Base-by-base conservation (phyloP, 2,329 filamentous ascomycete genomes). In the Arthrobotrys iridis region DNA sequence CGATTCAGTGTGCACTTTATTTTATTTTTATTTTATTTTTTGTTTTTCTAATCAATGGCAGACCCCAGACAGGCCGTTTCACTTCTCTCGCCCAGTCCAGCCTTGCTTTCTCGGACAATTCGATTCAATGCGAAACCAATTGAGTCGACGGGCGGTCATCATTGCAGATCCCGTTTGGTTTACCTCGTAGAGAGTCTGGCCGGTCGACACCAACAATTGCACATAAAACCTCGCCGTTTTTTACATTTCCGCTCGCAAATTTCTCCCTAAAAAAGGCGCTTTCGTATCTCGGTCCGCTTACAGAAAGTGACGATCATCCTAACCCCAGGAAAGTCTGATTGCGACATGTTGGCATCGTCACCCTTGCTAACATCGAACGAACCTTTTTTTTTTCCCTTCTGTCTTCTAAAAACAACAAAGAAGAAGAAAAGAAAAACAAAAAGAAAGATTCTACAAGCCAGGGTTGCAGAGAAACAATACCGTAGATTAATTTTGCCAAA, bases 221-320 rank as follows among this genome's bases (percentile, higher is more conserved):
- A n/a, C n/a, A n/a, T n/a, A n/a, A n/a, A n/a, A n/a, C n/a, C n/a
- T n/a, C n/a, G 33, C 33, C 13, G 6, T 37, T 37, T 37, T 37
- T 37, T n/a, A n/a, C n/a, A n/a, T n/a, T 37, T 37, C 13, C 33
- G 33, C 33, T 37, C 33, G 33, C 33, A 6, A 6, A 6, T 6
- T 13, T 37, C 33, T 37, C 33, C 33, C 20, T 41, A 11, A 6
- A 11, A 28, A 15, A 45, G 37, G n/a, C 41, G 18, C 33, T 52
- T 62, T 60, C 65, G 65, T 70, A 70, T 70, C 35, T 26, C 5
- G 24, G 24, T 3, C 52, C 43, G 41, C 10, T 60, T 71, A 59
- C 6, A 71, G 58, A 50, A 64, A 57, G 65, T 45, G 43, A 59
- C n/a, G 18, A 59, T 57, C 62, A n/a, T 48, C n/a, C n/a, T 22